Evolutionary conservation across 192 early-diverging fungal genomes (phyloP).

Genomic region (Backusella tarrabulga): DNA sequence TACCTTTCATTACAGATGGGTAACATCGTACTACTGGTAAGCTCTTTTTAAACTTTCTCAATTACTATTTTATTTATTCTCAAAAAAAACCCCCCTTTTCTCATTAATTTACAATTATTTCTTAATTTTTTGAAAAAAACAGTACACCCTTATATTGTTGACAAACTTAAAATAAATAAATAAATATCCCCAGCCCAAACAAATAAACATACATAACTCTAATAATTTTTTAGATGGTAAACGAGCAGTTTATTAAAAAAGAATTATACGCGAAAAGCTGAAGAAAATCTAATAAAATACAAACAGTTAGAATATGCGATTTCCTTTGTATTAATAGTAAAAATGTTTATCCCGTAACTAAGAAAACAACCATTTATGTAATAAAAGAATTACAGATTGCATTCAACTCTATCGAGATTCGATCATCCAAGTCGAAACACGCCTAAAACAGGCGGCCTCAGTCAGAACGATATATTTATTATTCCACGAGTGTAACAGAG

Average conservation of each 20-base stretch:
- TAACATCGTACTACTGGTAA: no score
- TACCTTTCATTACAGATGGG: no score
- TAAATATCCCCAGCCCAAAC: neutral
- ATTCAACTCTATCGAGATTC: slow-evolving; percentile 34
- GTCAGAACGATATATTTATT: slow-evolving; percentile 21
- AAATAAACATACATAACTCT: neutral
- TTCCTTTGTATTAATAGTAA: neutral
- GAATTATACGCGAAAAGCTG: neutral
- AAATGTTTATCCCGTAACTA: slow-evolving; percentile 32
- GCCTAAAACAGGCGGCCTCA: slow-evolving; percentile 28
- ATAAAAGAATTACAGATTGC: slow-evolving; percentile 8
- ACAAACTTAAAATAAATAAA: no score
- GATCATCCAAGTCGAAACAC: slow-evolving; percentile 14
- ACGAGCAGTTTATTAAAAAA: neutral
- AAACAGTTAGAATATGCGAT: neutral
- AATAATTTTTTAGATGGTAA: neutral
- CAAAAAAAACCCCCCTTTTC: no score
- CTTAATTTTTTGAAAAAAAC: no score
- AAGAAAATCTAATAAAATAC: neutral
- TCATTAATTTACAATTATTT: no score
- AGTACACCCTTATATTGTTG: neutral
- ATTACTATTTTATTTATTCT: no score
- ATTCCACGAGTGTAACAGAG: slow-evolving; percentile 37
- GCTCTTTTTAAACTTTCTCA: no score
- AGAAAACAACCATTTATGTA: slow-evolving; percentile 19